A percentile compares a stretch with the other conserved stretches of the same genome.
phyloP scores from a whole-genome alignment of 441 rosid species.

The Erysimum cheiri region DNA sequence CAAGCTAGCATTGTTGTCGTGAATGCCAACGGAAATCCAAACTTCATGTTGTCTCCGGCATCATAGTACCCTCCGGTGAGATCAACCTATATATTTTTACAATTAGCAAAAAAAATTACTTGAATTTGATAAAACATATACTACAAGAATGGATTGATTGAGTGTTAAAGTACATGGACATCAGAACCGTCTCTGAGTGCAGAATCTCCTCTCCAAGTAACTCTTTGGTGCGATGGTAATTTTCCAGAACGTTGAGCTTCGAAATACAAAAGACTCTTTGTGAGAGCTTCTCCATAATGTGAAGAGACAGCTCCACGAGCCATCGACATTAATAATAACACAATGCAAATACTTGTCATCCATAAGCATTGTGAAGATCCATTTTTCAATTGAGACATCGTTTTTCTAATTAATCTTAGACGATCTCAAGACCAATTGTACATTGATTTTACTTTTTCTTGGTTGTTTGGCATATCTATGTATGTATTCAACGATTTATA shows the following conservation, averaged over 20 bases:
- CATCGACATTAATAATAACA: constrained; percentile 16
- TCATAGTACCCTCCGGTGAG: constrained; percentile 59
- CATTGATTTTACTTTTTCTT: constrained; percentile 5
- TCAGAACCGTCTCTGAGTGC: constrained; percentile 53
- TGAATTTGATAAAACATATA: background rate
- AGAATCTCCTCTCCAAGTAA: constrained; percentile 58
- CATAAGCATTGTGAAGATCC: constrained; percentile 32
- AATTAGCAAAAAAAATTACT: background rate
- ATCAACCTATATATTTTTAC: constrained; percentile 42
- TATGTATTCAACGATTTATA: constrained; percentile 27
- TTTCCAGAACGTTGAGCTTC: constrained; percentile 68
- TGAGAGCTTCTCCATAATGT: constrained; percentile 49
- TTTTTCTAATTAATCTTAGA: background rate
- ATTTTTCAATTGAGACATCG: constrained; percentile 29
- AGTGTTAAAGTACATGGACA: constrained; percentile 33
- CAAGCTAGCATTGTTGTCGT: constrained; percentile 56
- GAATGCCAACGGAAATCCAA: constrained; percentile 57
- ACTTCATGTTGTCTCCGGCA: constrained; percentile 59
- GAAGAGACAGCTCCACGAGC: constrained; percentile 19
- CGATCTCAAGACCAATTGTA: constrained; percentile 20
- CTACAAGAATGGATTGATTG: too few species aligned
- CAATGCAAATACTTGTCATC: constrained; percentile 22
- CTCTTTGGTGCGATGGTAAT: constrained; percentile 51
- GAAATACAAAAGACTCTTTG: constrained; percentile 52
- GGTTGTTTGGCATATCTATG: constrained; percentile 14